Evolutionary conservation across 23 red algal genomes (phyloP).

Genomic region (Gracilariopsis chorda): DNA sequence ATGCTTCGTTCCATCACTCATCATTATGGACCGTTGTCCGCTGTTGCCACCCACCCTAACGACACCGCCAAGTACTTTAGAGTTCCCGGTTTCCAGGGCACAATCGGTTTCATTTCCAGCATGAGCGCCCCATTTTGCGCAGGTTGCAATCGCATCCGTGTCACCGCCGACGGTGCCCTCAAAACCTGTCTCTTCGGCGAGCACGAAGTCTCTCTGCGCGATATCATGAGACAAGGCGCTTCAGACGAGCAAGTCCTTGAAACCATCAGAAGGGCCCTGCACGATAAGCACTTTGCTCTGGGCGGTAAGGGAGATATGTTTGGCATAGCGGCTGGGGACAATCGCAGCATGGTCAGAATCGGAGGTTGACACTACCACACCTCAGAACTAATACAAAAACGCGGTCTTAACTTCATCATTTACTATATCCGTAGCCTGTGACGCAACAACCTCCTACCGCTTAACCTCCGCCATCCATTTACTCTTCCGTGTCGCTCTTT

Average conservation of each 20-base stretch:
- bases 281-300: slow-evolving; percentile 69
- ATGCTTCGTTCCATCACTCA: slow-evolving; percentile 41
- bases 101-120: slow-evolving; percentile 88
- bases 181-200: slow-evolving; percentile 88
- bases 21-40: slow-evolving; percentile 13
- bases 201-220: slow-evolving; percentile 72
- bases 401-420: neutral
- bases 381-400: neutral
- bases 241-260: slow-evolving; percentile 53
- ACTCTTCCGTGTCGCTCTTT: too few species aligned
- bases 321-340: slow-evolving; percentile 36
- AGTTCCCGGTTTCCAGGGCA: slow-evolving; percentile 59
- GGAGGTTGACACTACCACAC: slow-evolving; percentile 30
- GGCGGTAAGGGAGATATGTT: slow-evolving; percentile 68
- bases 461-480: neutral
- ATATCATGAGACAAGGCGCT: slow-evolving; percentile 67
- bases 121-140: slow-evolving; percentile 96
- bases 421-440: neutral
- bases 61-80: slow-evolving; percentile 88
- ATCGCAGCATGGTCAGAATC: slow-evolving; percentile 83
- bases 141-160: slow-evolving; percentile 88
- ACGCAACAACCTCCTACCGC: neutral
- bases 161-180: slow-evolving; percentile 89
- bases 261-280: slow-evolving; percentile 44
- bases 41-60: neutral